These are phyloP conservation scores for Cryphonectria parasitica DNA, from an alignment of 2,329 filamentous ascomycete genomes.

Conservation along the genomic window DNA sequence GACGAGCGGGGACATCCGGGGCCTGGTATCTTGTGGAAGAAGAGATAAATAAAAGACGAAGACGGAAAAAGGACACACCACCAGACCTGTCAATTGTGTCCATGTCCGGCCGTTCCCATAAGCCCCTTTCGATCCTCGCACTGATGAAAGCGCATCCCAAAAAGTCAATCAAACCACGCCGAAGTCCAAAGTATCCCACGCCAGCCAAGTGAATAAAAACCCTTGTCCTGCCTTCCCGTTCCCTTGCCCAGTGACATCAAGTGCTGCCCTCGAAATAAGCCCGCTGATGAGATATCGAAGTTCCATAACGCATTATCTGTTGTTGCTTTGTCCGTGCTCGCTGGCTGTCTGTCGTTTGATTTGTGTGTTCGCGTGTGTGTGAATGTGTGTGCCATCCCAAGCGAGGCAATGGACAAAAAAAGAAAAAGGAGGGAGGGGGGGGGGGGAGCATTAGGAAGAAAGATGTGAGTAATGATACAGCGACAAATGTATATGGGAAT, in stretches of 20 bases:
- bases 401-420: background rate
- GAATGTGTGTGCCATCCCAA: background rate
- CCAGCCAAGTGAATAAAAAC: background rate
- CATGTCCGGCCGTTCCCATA: background rate
- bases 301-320: conserved; percentile 15
- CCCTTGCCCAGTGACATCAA: background rate
- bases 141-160: conserved; percentile 7
- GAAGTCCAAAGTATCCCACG: conserved; percentile 5
- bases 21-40: background rate
- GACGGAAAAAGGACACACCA: background rate
- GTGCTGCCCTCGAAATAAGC: background rate
- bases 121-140: background rate
- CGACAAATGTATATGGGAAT: conserved; percentile 7
- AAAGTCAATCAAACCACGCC: conserved; percentile 6
- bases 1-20: conserved; percentile 1
- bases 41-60: background rate
- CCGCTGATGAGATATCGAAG: conserved; percentile 5
- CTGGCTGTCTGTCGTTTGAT: background rate
- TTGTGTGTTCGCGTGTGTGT: background rate
- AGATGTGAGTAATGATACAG: conserved; percentile 13
- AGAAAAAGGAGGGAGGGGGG: background rate
- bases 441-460: background rate
- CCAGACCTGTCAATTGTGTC: background rate
- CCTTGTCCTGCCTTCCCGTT: background rate
- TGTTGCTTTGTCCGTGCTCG: conserved; percentile 13